phyloP scores from a whole-genome alignment of 768 basidiomycete species.

The Suillus spraguei region DNA sequence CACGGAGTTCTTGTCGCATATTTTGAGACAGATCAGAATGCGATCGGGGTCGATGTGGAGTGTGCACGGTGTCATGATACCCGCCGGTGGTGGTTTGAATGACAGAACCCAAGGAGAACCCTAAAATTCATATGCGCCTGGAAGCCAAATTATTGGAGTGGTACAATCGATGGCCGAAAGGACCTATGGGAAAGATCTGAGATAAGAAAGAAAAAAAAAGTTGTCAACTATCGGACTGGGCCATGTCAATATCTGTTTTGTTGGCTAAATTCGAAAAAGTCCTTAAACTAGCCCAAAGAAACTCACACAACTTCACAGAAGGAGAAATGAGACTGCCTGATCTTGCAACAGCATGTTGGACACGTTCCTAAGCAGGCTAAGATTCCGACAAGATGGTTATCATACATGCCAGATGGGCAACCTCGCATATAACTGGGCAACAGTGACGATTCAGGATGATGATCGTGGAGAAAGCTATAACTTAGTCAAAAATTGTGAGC shows the following conservation, averaged over 20 bases:
- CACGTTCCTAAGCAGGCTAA: slow-evolving; percentile 7
- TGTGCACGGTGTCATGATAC: neutral
- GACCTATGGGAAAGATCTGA: slow-evolving; percentile 8
- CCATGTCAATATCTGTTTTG: slow-evolving; percentile 3
- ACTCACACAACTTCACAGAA: slow-evolving; percentile 6
- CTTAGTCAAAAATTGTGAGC: slow-evolving; percentile 1
- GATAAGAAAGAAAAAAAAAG: slow-evolving; percentile 6
- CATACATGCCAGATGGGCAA: neutral
- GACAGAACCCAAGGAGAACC: neutral
- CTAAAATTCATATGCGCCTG: neutral
- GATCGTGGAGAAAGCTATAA: neutral
- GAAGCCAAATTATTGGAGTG: neutral
- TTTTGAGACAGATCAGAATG: slow-evolving; percentile 5
- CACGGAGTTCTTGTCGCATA: neutral
- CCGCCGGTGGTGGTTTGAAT: neutral
- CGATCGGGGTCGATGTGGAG: neutral
- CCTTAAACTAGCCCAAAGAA: slow-evolving; percentile 6
- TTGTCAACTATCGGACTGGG: neutral
- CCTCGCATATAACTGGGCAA: neutral
- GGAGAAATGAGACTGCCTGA: slow-evolving; percentile 3
- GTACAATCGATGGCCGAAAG: neutral
- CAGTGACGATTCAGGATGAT: neutral
- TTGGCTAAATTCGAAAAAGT: slow-evolving; percentile 7
- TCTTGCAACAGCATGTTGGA: slow-evolving; percentile 8
- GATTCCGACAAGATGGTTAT: slow-evolving; percentile 1